Evolutionary conservation across 1,139 yeast genomes (phyloP).

Genomic region (Hansenula sp.): DNA sequence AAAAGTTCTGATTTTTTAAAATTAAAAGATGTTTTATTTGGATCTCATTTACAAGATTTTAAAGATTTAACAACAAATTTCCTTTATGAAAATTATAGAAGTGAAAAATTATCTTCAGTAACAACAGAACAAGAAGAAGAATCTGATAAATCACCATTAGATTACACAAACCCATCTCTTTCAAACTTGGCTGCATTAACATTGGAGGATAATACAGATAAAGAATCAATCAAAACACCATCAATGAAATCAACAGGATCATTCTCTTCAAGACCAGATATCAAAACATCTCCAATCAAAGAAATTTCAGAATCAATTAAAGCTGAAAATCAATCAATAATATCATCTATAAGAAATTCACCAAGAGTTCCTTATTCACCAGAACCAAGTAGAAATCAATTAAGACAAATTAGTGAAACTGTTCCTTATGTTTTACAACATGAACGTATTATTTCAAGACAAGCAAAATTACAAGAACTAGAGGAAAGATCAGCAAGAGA

Average conservation of each 20-base stretch:
- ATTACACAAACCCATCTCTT: slow-evolving; percentile 41
- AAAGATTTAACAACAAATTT: slow-evolving; percentile 79
- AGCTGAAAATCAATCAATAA: slow-evolving; percentile 35
- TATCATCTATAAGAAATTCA: slow-evolving; percentile 49
- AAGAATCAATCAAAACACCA: slow-evolving; percentile 21
- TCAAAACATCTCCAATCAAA: slow-evolving; percentile 28
- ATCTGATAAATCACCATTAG: background rate
- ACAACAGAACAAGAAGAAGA: slow-evolving; percentile 13
- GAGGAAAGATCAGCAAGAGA: slow-evolving; percentile 76
- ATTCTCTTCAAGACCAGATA: slow-evolving; percentile 12
- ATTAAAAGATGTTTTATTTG: slow-evolving; percentile 63
- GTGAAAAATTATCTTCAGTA: slow-evolving; percentile 55
- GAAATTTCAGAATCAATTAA: slow-evolving; percentile 29
- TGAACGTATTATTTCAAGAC: slow-evolving; percentile 69
- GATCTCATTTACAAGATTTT: slow-evolving; percentile 74
- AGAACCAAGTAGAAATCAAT: slow-evolving; percentile 58
- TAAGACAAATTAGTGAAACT: slow-evolving; percentile 74
- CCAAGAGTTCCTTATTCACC: slow-evolving; percentile 35
- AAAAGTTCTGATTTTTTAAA: slow-evolving; percentile 58
- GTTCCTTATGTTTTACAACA: slow-evolving; percentile 78
- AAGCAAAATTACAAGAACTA: slow-evolving; percentile 71
- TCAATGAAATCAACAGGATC: slow-evolving; percentile 15
- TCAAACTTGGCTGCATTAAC: slow-evolving; percentile 60
- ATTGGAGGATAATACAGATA: slow-evolving; percentile 3
- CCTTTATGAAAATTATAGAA: slow-evolving; percentile 74